phyloP scores from a whole-genome alignment of 257 asterid species.

The Oldenlandia corymbosa region DNA sequence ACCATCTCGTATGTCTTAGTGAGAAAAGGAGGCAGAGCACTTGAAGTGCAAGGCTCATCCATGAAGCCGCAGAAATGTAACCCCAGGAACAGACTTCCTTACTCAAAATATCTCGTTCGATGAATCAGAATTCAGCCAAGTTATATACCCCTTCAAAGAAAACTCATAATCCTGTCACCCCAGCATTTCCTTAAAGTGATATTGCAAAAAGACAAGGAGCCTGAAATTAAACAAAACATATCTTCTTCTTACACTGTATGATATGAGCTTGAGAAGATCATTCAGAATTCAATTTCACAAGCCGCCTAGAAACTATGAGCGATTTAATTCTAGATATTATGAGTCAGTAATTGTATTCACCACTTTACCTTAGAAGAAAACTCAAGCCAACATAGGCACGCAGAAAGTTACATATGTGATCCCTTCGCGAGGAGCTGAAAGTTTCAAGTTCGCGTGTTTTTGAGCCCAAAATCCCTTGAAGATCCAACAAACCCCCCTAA shows the following conservation, averaged over 20 bases:
- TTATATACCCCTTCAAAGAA: neutral
- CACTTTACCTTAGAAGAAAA: neutral
- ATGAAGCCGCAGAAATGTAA: slow-evolving; percentile 19
- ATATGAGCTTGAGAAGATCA: neutral
- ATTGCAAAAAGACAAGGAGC: neutral
- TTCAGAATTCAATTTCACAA: neutral
- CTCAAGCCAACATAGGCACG: slow-evolving; percentile 1
- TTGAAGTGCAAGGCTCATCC: slow-evolving; percentile 70
- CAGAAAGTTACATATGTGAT: neutral
- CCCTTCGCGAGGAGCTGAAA: neutral
- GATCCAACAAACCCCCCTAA: slow-evolving; percentile 1
- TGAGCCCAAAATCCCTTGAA: neutral
- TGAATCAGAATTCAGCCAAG: neutral
- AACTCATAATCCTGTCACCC: neutral
- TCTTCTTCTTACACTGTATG: neutral
- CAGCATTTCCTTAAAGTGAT: neutral
- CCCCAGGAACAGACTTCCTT: neutral
- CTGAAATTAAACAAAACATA: neutral
- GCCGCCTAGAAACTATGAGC: neutral
- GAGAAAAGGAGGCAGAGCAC: slow-evolving; percentile 74
- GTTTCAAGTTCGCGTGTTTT: slow-evolving; percentile 2
- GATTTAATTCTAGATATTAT: too few relatives aligned
- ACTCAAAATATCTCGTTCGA: neutral
- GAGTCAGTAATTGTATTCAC: too few relatives aligned
- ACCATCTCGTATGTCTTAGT: slow-evolving; percentile 91